Percentiles rank a stretch among this genome's conserved stretches.
phyloP scores from a whole-genome alignment of 1,284 basidiomycete species.

The Microbotryum lychnidis-dioicae region DNA sequence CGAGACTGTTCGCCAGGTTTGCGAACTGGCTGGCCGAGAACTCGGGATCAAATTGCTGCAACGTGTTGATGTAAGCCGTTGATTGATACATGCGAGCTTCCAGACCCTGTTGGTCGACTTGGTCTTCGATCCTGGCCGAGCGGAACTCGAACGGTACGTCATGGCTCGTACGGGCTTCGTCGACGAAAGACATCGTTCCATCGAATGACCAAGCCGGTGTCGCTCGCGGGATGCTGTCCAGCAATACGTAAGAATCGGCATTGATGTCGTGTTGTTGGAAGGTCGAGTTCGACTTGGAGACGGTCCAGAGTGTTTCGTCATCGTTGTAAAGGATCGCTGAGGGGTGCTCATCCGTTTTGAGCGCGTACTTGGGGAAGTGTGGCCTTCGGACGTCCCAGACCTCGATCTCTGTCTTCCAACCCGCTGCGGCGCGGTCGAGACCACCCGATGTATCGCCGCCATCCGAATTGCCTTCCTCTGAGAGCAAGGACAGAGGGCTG shows the following conservation, averaged over 20 bases:
- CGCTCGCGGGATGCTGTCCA: slow-evolving; percentile 23
- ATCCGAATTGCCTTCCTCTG: neutral
- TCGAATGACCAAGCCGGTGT: slow-evolving; percentile 38
- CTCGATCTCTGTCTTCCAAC: slow-evolving; percentile 30
- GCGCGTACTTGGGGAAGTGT: slow-evolving; percentile 26
- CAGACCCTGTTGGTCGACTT: neutral
- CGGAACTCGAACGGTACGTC: slow-evolving; percentile 4
- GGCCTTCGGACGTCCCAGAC: slow-evolving; percentile 26
- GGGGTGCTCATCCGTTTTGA: slow-evolving; percentile 24
- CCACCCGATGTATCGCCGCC: neutral
- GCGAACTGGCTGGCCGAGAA: slow-evolving; percentile 16
- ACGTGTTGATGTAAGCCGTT: slow-evolving; percentile 6
- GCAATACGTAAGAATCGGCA: slow-evolving; percentile 24
- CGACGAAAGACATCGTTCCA: slow-evolving; percentile 43
- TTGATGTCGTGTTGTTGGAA: slow-evolving; percentile 26
- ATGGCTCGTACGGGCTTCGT: slow-evolving; percentile 34
- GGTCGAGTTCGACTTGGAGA: slow-evolving; percentile 13
- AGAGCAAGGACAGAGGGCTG: slow-evolving; percentile 19
- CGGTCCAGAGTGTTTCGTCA: slow-evolving; percentile 28
- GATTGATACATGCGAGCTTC: slow-evolving; percentile 12
- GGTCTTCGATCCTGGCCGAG: neutral
- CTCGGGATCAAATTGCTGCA: slow-evolving; percentile 23
- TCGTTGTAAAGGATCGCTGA: slow-evolving; percentile 29
- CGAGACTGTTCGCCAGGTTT: slow-evolving; percentile 21
- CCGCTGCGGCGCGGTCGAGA: neutral